A percentile compares a stretch with the other conserved stretches of the same genome.
Conservation (phyloP, 805 yeast species). For the Priceomyces medius region DNA sequence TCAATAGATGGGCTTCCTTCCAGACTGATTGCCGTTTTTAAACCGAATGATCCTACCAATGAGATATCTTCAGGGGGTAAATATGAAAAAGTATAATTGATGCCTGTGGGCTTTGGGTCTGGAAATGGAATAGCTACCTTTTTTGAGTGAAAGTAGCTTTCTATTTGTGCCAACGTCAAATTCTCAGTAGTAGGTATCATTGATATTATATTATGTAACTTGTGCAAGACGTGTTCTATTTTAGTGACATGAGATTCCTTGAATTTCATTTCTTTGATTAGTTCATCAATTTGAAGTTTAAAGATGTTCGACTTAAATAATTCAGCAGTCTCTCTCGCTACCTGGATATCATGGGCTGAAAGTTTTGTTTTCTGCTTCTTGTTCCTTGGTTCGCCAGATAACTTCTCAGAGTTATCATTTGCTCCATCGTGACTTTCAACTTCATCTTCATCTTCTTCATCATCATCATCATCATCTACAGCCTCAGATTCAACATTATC, state of each 20-base stretch:
- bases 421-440: conserved; percentile 11
- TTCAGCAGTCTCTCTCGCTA: conserved; percentile 92
- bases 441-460: conserved; percentile 26
- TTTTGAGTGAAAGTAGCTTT: conserved; percentile 48
- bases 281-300: conserved; percentile 91
- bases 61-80: conserved; percentile 70
- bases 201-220: conserved; percentile 66
- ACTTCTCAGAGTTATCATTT: conserved; percentile 3
- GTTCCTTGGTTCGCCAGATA: conserved; percentile 16
- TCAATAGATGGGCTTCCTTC: conserved; percentile 70
- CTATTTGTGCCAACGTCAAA: conserved; percentile 59
- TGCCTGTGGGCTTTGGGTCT: conserved; percentile 78
- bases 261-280: conserved; percentile 74
- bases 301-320: conserved; percentile 92
- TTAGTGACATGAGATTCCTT: conserved; percentile 64
- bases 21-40: conserved; percentile 73
- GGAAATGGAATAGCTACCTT: conserved; percentile 76
- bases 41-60: conserved; percentile 85
- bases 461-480: conserved; percentile 8
- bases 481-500: neutral
- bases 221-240: conserved; percentile 74
- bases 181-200: conserved; percentile 57
- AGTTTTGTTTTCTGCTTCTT: conserved; percentile 41
- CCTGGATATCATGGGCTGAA: conserved; percentile 80
- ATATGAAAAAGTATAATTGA: conserved; percentile 71